phyloP scores from a whole-genome alignment of 1,284 basidiomycete species.

The Apiotrichum laibachii region DNA sequence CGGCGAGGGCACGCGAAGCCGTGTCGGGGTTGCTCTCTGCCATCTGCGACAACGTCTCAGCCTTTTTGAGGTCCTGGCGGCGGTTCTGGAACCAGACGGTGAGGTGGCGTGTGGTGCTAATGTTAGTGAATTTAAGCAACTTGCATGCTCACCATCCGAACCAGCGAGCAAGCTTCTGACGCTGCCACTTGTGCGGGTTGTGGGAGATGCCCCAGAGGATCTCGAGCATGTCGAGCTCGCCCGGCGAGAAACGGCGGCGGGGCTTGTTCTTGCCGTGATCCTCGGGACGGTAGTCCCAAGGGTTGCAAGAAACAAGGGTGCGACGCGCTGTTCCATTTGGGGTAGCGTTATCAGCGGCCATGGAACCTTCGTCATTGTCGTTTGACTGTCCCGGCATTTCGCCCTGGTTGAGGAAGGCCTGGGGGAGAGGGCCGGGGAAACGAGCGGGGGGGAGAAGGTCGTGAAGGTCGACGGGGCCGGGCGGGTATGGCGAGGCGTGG shows the following conservation, averaged over 20 bases:
- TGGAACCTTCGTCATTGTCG: slow-evolving; percentile 4
- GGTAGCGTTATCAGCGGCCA: neutral
- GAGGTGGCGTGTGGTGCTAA: slow-evolving; percentile 24
- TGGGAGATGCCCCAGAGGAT: slow-evolving; percentile 26
- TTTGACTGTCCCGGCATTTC: slow-evolving; percentile 19
- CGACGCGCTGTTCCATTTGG: slow-evolving; percentile 15
- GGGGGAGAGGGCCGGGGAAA: slow-evolving; percentile 23
- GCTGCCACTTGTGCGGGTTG: slow-evolving; percentile 29
- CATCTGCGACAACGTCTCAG: slow-evolving; percentile 20
- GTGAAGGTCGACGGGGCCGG: slow-evolving; percentile 22
- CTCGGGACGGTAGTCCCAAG: slow-evolving; percentile 26
- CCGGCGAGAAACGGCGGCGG: slow-evolving; percentile 24
- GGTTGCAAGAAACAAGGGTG: slow-evolving; percentile 23
- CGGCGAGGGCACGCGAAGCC: slow-evolving; percentile 21
- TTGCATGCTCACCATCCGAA: slow-evolving; percentile 23
- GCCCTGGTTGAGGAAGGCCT: slow-evolving; percentile 22
- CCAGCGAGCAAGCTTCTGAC: slow-evolving; percentile 29
- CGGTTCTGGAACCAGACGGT: slow-evolving; percentile 30
- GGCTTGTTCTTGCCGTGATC: slow-evolving; percentile 28
- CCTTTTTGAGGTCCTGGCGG: slow-evolving; percentile 27
- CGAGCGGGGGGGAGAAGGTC: slow-evolving; percentile 20
- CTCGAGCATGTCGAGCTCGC: slow-evolving; percentile 27
- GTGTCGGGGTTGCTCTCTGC: slow-evolving; percentile 25
- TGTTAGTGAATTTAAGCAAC: neutral
- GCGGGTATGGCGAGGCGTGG: slow-evolving; percentile 18